A percentile compares a stretch with the other conserved stretches of the same genome.
phyloP scores from a whole-genome alignment of 176 grass and related monocot species.

The Alopecurus myosuroides region DNA sequence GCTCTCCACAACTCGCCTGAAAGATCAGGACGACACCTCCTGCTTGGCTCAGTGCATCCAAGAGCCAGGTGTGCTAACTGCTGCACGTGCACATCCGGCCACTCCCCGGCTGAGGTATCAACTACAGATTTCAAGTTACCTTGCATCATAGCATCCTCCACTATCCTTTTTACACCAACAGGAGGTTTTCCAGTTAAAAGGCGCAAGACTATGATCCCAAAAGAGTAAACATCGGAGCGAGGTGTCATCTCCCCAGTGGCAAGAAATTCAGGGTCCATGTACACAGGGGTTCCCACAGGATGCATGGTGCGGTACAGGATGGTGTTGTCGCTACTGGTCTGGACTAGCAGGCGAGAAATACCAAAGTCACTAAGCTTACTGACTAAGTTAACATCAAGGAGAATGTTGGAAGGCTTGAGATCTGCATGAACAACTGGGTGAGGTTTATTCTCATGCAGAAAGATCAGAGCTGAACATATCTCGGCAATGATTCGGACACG shows the following conservation, averaged over 20 bases:
- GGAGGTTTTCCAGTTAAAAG: conserved; percentile 34
- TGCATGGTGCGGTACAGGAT: conserved; percentile 39
- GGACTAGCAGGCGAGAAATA: conserved; percentile 30
- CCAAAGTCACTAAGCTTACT: conserved; percentile 48
- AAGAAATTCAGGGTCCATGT: conserved; percentile 49
- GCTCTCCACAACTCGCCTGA: conserved; percentile 22
- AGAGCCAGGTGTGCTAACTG: conserved; percentile 38
- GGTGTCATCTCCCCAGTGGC: conserved; percentile 40
- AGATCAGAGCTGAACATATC: conserved; percentile 39
- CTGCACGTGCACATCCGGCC: conserved; percentile 1
- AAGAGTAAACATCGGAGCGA: conserved; percentile 38
- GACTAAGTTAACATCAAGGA: conserved; percentile 38
- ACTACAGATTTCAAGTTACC: conserved; percentile 26
- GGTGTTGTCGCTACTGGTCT: conserved; percentile 37
- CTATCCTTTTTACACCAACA: conserved; percentile 33
- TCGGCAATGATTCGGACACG: conserved; percentile 30
- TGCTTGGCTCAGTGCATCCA: conserved; percentile 30
- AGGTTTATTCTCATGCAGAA: conserved; percentile 49
- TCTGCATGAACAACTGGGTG: conserved; percentile 47
- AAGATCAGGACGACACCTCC: conserved; percentile 33
- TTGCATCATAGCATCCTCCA: conserved; percentile 36
- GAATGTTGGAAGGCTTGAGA: conserved; percentile 45
- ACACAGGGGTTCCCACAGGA: conserved; percentile 27
- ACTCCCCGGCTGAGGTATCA: conserved; percentile 31
- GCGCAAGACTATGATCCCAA: conserved; percentile 39